Conservation (phyloP, 805 yeast genomes). For the Saccharomyces cerevisiae region DNA sequence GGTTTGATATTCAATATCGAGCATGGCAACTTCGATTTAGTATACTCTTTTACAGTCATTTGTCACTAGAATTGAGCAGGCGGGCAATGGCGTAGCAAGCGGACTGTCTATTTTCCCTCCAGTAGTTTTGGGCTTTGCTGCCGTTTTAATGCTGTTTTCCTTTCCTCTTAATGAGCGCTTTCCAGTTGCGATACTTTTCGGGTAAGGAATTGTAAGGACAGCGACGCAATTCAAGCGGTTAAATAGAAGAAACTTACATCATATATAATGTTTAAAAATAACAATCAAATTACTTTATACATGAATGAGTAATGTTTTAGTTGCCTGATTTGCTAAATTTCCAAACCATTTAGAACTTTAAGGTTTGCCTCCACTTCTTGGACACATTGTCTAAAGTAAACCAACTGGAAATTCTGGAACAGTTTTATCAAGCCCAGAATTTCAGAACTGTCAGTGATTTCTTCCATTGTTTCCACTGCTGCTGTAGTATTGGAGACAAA, state of each 20-base stretch:
- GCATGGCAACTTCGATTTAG: conserved; percentile 12
- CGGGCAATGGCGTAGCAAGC: background rate
- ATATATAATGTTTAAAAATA: background rate
- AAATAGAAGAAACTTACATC: background rate
- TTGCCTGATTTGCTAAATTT: conserved; percentile 6
- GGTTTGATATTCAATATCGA: conserved; percentile 13
- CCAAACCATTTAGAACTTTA: conserved; percentile 32
- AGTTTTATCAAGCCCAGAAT: conserved; percentile 54
- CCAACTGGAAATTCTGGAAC: conserved; percentile 62
- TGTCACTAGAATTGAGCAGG: background rate
- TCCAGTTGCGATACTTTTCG: background rate
- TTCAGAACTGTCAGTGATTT: conserved; percentile 59
- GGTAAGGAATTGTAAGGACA: background rate
- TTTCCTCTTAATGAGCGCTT: background rate
- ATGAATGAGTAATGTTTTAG: background rate
- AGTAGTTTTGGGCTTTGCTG: background rate
- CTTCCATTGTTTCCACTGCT: conserved; percentile 75
- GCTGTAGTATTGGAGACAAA: conserved; percentile 68
- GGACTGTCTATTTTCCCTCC: background rate
- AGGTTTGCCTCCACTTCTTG: conserved; percentile 40
- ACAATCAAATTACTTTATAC: background rate
- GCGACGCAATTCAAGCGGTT: background rate
- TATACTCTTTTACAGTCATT: conserved; percentile 8
- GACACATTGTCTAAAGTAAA: conserved; percentile 49
- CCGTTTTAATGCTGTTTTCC: background rate